Conservation (phyloP, 2,329 filamentous ascomycete genomes). For the Monosporascus cannonballus region DNA sequence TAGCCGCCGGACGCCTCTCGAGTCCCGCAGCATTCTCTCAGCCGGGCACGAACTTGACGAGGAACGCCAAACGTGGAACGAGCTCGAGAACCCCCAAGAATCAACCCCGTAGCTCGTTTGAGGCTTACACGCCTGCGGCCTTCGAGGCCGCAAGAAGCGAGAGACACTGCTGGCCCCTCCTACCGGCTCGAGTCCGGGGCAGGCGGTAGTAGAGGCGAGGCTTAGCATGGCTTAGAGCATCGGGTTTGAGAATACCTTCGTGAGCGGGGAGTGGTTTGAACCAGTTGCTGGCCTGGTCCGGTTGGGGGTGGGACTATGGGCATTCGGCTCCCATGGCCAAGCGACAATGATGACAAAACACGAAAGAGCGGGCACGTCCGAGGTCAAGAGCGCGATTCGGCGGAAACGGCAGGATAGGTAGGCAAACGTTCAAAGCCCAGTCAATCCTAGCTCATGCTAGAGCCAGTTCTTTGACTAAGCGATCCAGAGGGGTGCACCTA, state of each 20-base stretch:
- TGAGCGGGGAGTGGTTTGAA: neutral
- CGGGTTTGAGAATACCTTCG: neutral
- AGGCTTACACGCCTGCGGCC: no score
- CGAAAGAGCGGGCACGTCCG: neutral
- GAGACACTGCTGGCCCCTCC: neutral
- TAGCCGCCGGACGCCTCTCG: slow-evolving; percentile 11
- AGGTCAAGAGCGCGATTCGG: neutral
- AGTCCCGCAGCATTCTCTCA: no score
- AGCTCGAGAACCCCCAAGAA: neutral
- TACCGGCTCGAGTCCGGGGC: no score
- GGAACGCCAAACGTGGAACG: neutral
- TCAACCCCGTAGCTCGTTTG: neutral
- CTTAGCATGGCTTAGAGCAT: neutral
- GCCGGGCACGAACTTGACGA: neutral
- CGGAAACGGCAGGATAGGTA: neutral
- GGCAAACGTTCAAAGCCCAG: neutral
- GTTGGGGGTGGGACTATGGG: neutral
- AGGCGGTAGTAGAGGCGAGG: neutral
- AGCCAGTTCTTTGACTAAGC: neutral
- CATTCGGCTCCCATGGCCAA: neutral
- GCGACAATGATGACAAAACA: neutral
- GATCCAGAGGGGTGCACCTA: neutral
- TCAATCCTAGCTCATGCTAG: neutral
- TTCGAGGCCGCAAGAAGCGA: neutral
- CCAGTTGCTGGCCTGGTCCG: neutral